Conservation (phyloP, 1,284 basidiomycete genomes). For the Pascua guehoae region DNA sequence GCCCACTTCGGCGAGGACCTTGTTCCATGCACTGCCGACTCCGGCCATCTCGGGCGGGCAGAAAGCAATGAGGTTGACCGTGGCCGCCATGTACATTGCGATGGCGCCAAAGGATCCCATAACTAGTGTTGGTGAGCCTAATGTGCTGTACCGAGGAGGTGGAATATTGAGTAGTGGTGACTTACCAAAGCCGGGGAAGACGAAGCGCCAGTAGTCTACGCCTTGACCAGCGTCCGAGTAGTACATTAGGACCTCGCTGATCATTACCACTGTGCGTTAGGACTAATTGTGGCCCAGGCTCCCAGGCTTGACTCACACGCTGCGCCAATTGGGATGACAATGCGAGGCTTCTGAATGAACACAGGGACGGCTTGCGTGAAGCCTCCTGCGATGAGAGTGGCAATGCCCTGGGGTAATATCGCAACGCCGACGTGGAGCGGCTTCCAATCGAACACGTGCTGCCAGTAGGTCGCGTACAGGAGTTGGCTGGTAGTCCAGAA, state of each 20-base stretch:
- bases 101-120: slow-evolving; percentile 27
- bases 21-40: slow-evolving; percentile 39
- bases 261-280: slow-evolving; percentile 26
- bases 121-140: background rate
- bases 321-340: background rate
- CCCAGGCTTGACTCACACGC: background rate
- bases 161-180: background rate
- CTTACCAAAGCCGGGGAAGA: slow-evolving; percentile 34
- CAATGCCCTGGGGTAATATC: slow-evolving; percentile 39
- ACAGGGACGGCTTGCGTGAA: slow-evolving; percentile 11
- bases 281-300: too few species aligned
- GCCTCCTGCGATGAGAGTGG: slow-evolving; percentile 30
- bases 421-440: slow-evolving; percentile 36
- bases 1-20: slow-evolving; percentile 38
- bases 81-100: slow-evolving; percentile 24
- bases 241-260: slow-evolving; percentile 29
- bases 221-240: slow-evolving; percentile 38
- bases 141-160: background rate
- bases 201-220: slow-evolving; percentile 41
- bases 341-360: slow-evolving; percentile 7
- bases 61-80: slow-evolving; percentile 31
- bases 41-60: slow-evolving; percentile 42
- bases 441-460: slow-evolving; percentile 22
- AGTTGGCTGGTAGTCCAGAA: slow-evolving; percentile 40
- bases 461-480: slow-evolving; percentile 32